Evolutionary conservation across 495 filamentous ascomycete species (phyloP).

Genomic region (Penicillium crystallinum): DNA sequence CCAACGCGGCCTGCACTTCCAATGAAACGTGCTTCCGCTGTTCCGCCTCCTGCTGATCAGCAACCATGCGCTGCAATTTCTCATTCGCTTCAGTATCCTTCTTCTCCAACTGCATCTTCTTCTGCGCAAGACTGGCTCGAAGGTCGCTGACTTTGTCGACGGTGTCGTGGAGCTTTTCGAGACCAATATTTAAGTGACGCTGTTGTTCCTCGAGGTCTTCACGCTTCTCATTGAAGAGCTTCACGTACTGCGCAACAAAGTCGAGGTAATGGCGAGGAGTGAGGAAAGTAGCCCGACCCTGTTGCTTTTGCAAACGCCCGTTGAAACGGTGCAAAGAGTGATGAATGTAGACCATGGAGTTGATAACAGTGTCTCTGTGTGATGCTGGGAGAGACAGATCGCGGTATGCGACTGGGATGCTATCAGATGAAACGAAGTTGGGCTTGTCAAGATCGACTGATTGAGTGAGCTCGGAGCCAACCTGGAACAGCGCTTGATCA

Average conservation of each 20-base stretch:
- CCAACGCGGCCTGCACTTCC: slow-evolving; percentile 79
- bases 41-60: slow-evolving; percentile 93
- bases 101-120: slow-evolving; percentile 85
- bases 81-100: slow-evolving; percentile 96
- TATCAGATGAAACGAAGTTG: slow-evolving; percentile 82
- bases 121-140: slow-evolving; percentile 81
- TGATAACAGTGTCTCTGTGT: slow-evolving; percentile 85
- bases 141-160: slow-evolving; percentile 96
- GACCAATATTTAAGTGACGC: slow-evolving; percentile 91
- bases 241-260: slow-evolving; percentile 97
- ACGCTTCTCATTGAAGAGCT: slow-evolving; percentile 95
- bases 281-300: slow-evolving; percentile 83
- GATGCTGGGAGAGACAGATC: slow-evolving; percentile 78
- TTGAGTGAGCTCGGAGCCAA: slow-evolving; percentile 90
- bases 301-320: slow-evolving; percentile 79
- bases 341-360: slow-evolving; percentile 98
- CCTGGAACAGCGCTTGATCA: slow-evolving; percentile 97
- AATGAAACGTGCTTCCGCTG: slow-evolving; percentile 80
- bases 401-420: slow-evolving; percentile 84
- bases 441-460: slow-evolving; percentile 88
- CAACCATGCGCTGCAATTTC: slow-evolving; percentile 94
- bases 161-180: slow-evolving; percentile 96
- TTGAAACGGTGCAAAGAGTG: slow-evolving; percentile 91
- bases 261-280: slow-evolving; percentile 97
- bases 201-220: slow-evolving; percentile 98